Base-by-base conservation (phyloP, 495 filamentous ascomycete species). In the Penicillium verhagenii region DNA sequence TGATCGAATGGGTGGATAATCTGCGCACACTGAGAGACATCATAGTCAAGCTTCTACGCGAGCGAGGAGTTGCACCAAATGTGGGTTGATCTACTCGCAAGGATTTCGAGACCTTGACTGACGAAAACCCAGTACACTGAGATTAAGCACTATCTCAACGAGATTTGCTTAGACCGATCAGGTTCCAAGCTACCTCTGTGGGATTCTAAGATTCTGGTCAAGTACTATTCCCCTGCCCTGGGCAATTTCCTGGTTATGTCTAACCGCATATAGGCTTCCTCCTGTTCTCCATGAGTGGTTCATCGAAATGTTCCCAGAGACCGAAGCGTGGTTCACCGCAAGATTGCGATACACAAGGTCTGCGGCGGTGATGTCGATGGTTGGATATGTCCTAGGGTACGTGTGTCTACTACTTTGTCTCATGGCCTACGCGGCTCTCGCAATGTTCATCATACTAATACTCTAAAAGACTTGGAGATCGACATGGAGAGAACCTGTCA, bases 1-100 rank as follows among this genome's bases (percentile, higher is more conserved):
- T 96, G 46, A 96, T 99, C 58, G 92, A 99, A 73, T 99, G 94
- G 94, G 90, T 99, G n/a, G 91, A 97, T 59, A 92, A 93, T 25
- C 84, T 97, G 52, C 92, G 91, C 58, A 92, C 94, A 16, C 78
- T 97, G 51, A 89, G 94, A 49, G 94, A 99, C 57, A 96, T 97
- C 66, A 75, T 99, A 42, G 78, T 95, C 46, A 81, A 76, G 49
- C 76, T 87, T 46, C 90, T 97, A 63, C 85, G 84, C 56, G 79
- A 89, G 58, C 87, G 85, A 51, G 82, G 83, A 20, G 79, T 93
- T 48, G 29, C 50, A 63, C 83, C 63, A 70, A 86, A 69, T 59
- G 79, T 79, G 59, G 59, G 72, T n/a, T 6, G 10, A 16, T 35
- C 28, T n/a, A 20, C 1, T 38, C 24, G 18, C 28, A 42, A 20